Conservation (phyloP, 192 early-diverging fungal species). For the Coemansia sp. region DNA sequence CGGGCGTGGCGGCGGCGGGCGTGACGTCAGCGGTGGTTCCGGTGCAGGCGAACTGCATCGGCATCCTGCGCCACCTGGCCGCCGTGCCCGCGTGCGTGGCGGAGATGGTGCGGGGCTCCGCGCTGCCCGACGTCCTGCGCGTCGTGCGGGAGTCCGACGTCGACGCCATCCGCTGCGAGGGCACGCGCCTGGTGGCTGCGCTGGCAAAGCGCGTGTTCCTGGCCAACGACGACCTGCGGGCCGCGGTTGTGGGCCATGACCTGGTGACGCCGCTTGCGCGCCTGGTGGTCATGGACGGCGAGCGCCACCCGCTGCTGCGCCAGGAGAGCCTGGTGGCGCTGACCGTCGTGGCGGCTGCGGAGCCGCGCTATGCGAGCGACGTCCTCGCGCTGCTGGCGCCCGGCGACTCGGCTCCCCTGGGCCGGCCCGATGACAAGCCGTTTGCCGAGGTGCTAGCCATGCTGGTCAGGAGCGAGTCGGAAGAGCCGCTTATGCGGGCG, state of each 20-base stretch:
- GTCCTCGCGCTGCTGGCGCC: slow-evolving; percentile 17
- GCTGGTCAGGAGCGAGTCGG: slow-evolving; percentile 5
- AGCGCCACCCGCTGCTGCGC: slow-evolving; percentile 42
- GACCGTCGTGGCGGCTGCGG: slow-evolving; percentile 29
- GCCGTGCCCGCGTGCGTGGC: slow-evolving; percentile 2
- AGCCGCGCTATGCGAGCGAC: neutral
- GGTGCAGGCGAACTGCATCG: slow-evolving; percentile 44
- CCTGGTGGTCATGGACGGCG: slow-evolving; percentile 38
- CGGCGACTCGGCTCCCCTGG: too few species aligned
- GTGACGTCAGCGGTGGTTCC: slow-evolving; percentile 45
- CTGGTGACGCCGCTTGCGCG: slow-evolving; percentile 35
- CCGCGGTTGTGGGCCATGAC: slow-evolving; percentile 3
- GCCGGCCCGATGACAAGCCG: too few species aligned
- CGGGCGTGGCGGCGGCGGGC: slow-evolving; percentile 7
- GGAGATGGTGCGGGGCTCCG: slow-evolving; percentile 4
- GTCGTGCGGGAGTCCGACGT: slow-evolving; percentile 33
- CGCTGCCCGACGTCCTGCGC: slow-evolving; percentile 19
- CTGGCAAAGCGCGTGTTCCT: slow-evolving; percentile 27
- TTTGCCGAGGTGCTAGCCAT: slow-evolving; percentile 19
- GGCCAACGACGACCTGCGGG: neutral
- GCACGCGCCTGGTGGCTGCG: slow-evolving; percentile 34
- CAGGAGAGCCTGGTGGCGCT: slow-evolving; percentile 50
- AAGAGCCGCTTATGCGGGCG: slow-evolving; percentile 29
- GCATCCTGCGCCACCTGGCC: slow-evolving; percentile 39
- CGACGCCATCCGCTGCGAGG: slow-evolving; percentile 51